Base-by-base conservation (phyloP, 2,329 filamentous ascomycete genomes). In the Aspergillus neoniger region DNA sequence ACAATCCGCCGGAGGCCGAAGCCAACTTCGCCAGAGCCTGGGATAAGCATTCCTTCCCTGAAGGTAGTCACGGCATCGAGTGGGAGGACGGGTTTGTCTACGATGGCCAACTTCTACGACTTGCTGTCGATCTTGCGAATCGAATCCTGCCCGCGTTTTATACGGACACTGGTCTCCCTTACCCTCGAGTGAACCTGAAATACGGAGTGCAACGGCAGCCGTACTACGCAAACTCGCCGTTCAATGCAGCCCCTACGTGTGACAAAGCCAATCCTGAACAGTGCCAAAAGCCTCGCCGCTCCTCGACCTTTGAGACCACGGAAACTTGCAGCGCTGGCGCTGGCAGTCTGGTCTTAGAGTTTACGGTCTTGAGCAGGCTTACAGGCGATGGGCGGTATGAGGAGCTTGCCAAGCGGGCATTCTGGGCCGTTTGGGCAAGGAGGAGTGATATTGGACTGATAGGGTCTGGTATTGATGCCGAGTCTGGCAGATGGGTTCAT, bases 261-360 rank as follows among this genome's bases (percentile, higher is more conserved):
- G 72, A 82, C n/a, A 63, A 44, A 7, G 21, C 47, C 6, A 77
- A 82, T 60, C 71, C 79, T 47, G 79, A 80, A 25, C 73, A 82
- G 59, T 84, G 82, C 63, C 71, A 72, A 47, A 72, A 63, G 23
- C 56, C 56, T n/a, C 67, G 61, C 21, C 67, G 61, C n/a, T 52
- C 61, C 17, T 54, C 65, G 59, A 57, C 78, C 8, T 76, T 79
- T 41, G 94, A 99, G 74, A 89, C 96, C 50, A 98, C 95, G 0
- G 95, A 98, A 78, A 99, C 92, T 0, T 99, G 95, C 77, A 96
- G 92, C 72, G 95, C 95, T 1, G 95, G 95, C 47, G 95, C 95
- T n/a, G 95, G 93, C 57, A 98, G 93, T 74, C 81, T 99, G 25
- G 91, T 97, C 2, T 84, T 99, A 1, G 95, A 99, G 73, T 96